Evolutionary conservation across 331 rosid genomes (phyloP).

Genomic region (Rhamnella rubrinervis): DNA sequence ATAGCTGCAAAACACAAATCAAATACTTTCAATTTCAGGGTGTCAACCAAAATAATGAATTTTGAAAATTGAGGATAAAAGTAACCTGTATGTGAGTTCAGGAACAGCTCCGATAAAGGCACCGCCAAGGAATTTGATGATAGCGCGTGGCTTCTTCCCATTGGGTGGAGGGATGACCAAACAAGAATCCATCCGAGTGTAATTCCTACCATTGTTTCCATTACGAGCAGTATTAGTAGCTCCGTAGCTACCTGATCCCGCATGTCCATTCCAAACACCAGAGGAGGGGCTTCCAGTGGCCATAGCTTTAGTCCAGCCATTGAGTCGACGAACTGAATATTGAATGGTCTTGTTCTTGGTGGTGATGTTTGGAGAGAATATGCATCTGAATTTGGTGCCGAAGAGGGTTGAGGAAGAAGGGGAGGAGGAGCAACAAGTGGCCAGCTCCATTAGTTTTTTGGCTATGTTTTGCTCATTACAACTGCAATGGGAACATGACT

Average conservation of each 20-base stretch:
- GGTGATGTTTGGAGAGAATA: background rate
- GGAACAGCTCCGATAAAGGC: slow-evolving; percentile 97
- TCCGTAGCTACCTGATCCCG: slow-evolving; percentile 30
- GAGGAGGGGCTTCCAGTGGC: slow-evolving; percentile 12
- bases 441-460: slow-evolving; percentile 39
- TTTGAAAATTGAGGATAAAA: background rate
- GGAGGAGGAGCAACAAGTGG: slow-evolving; percentile 27
- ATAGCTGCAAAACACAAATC: slow-evolving; percentile 48
- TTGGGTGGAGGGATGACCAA: slow-evolving; percentile 53
- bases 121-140: slow-evolving; percentile 90
- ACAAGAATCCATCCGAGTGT: slow-evolving; percentile 57
- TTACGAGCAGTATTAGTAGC: slow-evolving; percentile 1
- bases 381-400: slow-evolving; percentile 24
- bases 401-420: slow-evolving; percentile 34
- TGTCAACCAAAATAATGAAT: background rate
- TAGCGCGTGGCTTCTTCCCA: slow-evolving; percentile 68
- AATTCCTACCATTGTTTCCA: slow-evolving; percentile 22
- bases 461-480: background rate
- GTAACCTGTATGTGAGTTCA: slow-evolving; percentile 80
- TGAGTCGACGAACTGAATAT: background rate
- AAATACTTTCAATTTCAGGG: background rate
- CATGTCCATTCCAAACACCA: slow-evolving; percentile 38
- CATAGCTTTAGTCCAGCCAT: slow-evolving; percentile 1
- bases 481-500: too few species aligned
- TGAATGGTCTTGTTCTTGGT: background rate